A percentile compares a stretch with the other conserved stretches of the same genome.
Evolutionary conservation across 164 flowering plant species (phyloP).

Genomic region (Buxus sempervirens): DNA sequence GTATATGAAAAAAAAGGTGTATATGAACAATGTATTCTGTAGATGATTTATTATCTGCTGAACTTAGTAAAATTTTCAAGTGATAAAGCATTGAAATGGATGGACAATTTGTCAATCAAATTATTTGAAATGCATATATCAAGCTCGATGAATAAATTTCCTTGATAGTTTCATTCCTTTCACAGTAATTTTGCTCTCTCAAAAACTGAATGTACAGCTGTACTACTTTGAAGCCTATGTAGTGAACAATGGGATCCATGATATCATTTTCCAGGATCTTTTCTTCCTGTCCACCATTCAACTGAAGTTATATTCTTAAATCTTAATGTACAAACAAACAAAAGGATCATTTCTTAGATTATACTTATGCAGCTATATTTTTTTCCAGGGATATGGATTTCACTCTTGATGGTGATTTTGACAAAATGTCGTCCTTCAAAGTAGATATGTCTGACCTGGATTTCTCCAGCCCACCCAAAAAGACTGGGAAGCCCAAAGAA

Average conservation of each 20-base stretch:
- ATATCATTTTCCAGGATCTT: neutral
- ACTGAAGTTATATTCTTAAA: neutral
- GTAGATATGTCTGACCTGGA: conserved; percentile 84
- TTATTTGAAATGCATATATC: neutral
- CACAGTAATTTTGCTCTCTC: neutral
- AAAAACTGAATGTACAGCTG: neutral
- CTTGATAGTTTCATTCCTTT: neutral
- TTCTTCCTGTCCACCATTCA: neutral
- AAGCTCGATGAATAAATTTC: neutral
- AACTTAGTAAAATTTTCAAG: neutral
- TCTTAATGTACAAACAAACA: neutral
- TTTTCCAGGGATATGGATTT: conserved; percentile 82
- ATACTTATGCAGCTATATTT: conserved; percentile 10
- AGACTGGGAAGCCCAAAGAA: conserved; percentile 42
- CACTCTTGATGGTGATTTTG: conserved; percentile 66
- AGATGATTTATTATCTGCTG: neutral
- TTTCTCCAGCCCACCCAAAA: conserved; percentile 58
- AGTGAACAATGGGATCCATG: neutral
- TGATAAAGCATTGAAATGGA: neutral
- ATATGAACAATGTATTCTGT: neutral
- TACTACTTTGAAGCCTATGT: neutral
- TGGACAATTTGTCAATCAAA: neutral
- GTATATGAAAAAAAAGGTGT: no score
- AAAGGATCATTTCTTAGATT: neutral
- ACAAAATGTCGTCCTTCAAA: conserved; percentile 75